Evolutionary conservation across 2,329 filamentous ascomycete genomes (phyloP), one percentile per base, ranked within the genome.

Genomic region (Thyridium curvatum): DNA sequence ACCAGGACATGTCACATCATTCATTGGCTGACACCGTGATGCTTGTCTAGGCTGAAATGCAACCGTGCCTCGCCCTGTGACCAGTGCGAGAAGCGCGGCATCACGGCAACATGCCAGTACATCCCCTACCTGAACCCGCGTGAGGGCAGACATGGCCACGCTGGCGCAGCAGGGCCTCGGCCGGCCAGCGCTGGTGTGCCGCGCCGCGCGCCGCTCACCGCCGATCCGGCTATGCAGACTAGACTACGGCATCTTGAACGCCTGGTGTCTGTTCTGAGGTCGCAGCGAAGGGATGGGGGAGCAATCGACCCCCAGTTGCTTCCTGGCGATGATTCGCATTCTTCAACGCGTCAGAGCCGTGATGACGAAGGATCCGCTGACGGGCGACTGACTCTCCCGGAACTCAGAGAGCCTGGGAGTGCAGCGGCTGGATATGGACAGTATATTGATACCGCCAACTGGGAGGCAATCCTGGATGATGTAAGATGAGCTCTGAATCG

Each of bases 401-500:
- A 31, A 3, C 18, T 38, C 29, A 42, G 26, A 17, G 40, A 44
- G 26, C 45, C 46, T 3, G 49, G 47, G 3, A 49, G 49, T n/a
- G 41, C 46, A 15, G 34, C 51, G n/a, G 33, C 46, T 26, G 47
- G 46, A 13, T 47, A 52, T 18, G 32, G 48, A 12, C 47, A 52
- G 26, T 59, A 59, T 37, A 49, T 56, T 8, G 51, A 56, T 32
- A 45, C 47, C 1, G 52, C 51, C 2, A 53, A 58, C 33, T 60
- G 54, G 55, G 54, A 56, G 30, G 48, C 54, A 9, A 50, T 59
- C 30, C 47, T 58, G 3, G 50, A 56, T n/a, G 51, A 58, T 35
- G 53, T 59, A 26, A 39, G 51, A 32, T 18, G 28, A 10, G 21
- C 6, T 26, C 38, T 36, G 9, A 41, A 30, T 13, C 37, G 31